Conservation (phyloP, 352 stramenopile species). For the Pythium guiyangense region DNA sequence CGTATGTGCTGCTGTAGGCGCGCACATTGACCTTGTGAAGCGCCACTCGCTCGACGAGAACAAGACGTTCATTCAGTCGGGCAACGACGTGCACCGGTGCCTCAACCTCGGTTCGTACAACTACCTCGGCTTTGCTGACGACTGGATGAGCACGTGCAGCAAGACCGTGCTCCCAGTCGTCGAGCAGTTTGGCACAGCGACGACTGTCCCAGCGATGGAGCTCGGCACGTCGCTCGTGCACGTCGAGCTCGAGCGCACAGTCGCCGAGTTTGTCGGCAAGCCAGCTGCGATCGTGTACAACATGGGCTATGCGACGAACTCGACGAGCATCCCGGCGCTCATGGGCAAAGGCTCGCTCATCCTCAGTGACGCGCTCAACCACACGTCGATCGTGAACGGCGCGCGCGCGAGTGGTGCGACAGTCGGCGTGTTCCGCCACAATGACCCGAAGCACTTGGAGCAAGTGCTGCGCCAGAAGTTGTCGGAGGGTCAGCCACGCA, state of each 20-base stretch:
- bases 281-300: too few relatives aligned
- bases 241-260: constrained; percentile 88
- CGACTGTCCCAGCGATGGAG: constrained; percentile 62
- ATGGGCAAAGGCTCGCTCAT: constrained; percentile 93
- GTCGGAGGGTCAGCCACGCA: constrained; percentile 88
- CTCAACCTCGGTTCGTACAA: constrained; percentile 99
- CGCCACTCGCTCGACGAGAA: constrained; percentile 85
- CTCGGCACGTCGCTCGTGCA: constrained; percentile 90
- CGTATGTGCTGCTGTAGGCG: constrained; percentile 26
- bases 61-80: constrained; percentile 74
- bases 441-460: constrained; percentile 92
- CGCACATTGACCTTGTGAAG: constrained; percentile 94
- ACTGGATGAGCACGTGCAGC: constrained; percentile 97
- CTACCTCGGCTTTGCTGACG: constrained; percentile 99
- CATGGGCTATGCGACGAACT: constrained; percentile 78
- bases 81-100: constrained; percentile 71
- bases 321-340: constrained; percentile 95
- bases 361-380: constrained; percentile 94
- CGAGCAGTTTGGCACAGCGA: constrained; percentile 81
- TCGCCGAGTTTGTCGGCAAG: constrained; percentile 21
- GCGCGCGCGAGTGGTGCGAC: constrained; percentile 88
- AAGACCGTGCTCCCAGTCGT: constrained; percentile 88
- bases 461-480: too few relatives aligned
- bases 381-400: constrained; percentile 60
- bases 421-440: constrained; percentile 97